Percentiles rank a stretch among this genome's conserved stretches.
These are phyloP conservation scores for Blastosporella zonata DNA, from an alignment of 1,284 basidiomycete genomes.

Conservation along the genomic window DNA sequence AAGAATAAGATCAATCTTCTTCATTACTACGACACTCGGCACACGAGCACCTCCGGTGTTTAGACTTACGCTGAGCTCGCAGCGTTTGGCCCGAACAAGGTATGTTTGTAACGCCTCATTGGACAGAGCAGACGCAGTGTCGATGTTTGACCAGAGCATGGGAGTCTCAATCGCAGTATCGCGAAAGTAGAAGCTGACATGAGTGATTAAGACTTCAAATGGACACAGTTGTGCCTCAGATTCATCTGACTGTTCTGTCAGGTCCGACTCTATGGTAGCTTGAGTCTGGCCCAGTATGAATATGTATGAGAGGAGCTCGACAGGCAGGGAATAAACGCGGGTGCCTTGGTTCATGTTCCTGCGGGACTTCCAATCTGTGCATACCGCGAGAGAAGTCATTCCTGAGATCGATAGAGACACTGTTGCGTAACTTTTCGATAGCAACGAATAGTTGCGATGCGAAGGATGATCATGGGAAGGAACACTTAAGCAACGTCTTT, in stretches of 20 bases:
- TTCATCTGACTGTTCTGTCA: constrained; percentile 16
- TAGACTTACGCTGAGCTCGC: constrained; percentile 31
- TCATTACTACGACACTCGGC: constrained; percentile 13
- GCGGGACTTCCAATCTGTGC: background rate
- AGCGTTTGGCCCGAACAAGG: constrained; percentile 31
- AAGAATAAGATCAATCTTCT: constrained; percentile 28
- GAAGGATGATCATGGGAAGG: no score
- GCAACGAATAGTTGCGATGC: no score
- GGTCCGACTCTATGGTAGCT: no score
- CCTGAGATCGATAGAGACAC: background rate
- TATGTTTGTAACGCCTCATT: constrained; percentile 28
- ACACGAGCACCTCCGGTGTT: constrained; percentile 18
- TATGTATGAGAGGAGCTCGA: constrained; percentile 29
- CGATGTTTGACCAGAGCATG: constrained; percentile 36
- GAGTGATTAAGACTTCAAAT: constrained; percentile 36
- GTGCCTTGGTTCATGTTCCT: constrained; percentile 2
- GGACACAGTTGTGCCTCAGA: constrained; percentile 14
- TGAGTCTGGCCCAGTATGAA: constrained; percentile 26
- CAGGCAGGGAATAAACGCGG: constrained; percentile 23
- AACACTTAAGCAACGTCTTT: no score
- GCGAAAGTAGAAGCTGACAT: constrained; percentile 36
- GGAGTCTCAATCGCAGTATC: constrained; percentile 33
- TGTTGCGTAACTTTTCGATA: no score
- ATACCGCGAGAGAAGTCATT: background rate
- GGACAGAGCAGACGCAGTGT: constrained; percentile 22